Conservation (phyloP, 176 grass and related monocot genomes). For the Themeda triandra region DNA sequence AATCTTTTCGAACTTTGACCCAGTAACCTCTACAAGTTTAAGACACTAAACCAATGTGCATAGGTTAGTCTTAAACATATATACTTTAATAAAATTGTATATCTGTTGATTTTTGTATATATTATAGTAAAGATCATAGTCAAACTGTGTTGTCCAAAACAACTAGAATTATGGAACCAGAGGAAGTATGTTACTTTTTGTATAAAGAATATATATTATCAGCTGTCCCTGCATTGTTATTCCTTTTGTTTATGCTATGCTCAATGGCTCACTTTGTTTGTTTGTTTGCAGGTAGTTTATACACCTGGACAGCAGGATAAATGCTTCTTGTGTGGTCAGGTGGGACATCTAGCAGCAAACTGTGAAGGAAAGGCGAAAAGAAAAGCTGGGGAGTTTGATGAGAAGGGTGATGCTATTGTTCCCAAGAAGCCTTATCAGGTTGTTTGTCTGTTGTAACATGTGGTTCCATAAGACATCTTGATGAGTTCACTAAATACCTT, state of each 20-base stretch:
- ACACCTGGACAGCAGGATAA: conserved; percentile 97
- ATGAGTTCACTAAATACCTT: not conserved
- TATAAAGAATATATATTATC: not conserved
- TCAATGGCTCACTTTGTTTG: too few relatives aligned
- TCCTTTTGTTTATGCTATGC: not conserved
- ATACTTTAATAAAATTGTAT: too few relatives aligned
- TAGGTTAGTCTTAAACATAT: not conserved
- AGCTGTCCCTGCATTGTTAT: not conserved
- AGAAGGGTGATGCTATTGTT: conserved; percentile 66
- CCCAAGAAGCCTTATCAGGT: conserved; percentile 98
- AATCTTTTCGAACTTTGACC: not conserved
- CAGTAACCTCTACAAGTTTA: not conserved
- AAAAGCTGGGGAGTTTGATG: conserved; percentile 94
- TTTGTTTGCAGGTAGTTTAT: conserved; percentile 87
- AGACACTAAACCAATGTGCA: not conserved
- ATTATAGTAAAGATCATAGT: not conserved
- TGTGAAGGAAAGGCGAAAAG: conserved; percentile 94
- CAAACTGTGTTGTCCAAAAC: not conserved
- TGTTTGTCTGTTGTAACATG: conserved; percentile 13
- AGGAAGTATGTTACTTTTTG: conserved; percentile 2
- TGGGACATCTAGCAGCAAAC: conserved; percentile 92
- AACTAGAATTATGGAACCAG: not conserved
- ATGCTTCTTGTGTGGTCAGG: conserved; percentile 96
- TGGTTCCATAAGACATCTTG: not conserved
- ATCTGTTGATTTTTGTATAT: not conserved